phyloP scores from a whole-genome alignment of 352 stramenopile genomes.

The Phytophthora litchii region DNA sequence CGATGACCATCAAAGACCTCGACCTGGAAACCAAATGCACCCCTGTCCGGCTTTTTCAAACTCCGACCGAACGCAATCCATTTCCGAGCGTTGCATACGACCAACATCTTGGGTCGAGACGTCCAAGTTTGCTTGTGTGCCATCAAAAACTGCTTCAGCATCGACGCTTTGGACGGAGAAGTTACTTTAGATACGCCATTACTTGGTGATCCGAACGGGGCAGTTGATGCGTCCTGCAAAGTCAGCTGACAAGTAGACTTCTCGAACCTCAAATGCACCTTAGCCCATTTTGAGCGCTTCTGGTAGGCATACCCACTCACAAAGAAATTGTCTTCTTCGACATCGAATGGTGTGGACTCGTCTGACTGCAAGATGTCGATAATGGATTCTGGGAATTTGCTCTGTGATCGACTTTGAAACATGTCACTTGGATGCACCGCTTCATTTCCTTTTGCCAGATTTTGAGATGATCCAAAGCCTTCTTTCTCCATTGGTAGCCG shows the following conservation, averaged over 20 bases:
- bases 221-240: conserved; percentile 43
- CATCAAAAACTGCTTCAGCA: conserved; percentile 70
- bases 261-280: conserved; percentile 74
- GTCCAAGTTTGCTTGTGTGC: conserved; percentile 65
- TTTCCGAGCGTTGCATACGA: conserved; percentile 74
- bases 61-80: conserved; percentile 80
- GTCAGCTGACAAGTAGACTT: conserved; percentile 63
- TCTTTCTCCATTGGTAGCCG: conserved; percentile 74
- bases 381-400: conserved; percentile 73
- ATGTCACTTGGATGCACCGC: conserved; percentile 70
- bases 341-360: conserved; percentile 58
- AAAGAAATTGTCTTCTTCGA: conserved; percentile 57
- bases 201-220: conserved; percentile 1
- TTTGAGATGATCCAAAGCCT: conserved; percentile 68
- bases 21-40: conserved; percentile 81
- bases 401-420: conserved; percentile 74
- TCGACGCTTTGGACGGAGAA: conserved; percentile 33
- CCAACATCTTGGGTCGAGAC: conserved; percentile 58
- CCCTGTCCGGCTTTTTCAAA: conserved; percentile 67
- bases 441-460: conserved; percentile 61
- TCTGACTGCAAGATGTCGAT: conserved; percentile 72
- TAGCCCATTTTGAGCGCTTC: conserved; percentile 76
- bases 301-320: conserved; percentile 75
- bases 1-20: conserved; percentile 77
- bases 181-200: conserved; percentile 20